Percentiles rank a stretch among this genome's conserved stretches.
phyloP scores from a whole-genome alignment of 2,329 filamentous ascomycete species.

The Aspergillus sojae region DNA sequence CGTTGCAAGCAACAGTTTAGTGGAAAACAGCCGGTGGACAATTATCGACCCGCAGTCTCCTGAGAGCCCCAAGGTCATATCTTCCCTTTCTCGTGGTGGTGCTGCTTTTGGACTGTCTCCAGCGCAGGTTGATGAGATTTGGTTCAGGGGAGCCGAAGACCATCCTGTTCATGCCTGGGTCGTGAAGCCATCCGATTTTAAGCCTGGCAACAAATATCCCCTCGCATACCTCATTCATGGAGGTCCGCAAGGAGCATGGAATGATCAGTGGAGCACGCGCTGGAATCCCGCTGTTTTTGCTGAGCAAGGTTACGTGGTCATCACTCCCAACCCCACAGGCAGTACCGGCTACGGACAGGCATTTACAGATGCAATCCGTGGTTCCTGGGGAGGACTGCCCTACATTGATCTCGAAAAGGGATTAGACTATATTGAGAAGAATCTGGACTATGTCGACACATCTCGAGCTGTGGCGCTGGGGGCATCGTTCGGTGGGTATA shows the following conservation, averaged over 20 bases:
- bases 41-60: constrained; percentile 41
- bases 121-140: constrained; percentile 48
- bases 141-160: constrained; percentile 50
- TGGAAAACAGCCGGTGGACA: constrained; percentile 49
- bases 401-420: constrained; percentile 60
- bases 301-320: constrained; percentile 62
- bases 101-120: constrained; percentile 45
- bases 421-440: constrained; percentile 53
- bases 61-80: constrained; percentile 36
- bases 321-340: constrained; percentile 63
- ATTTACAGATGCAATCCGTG: constrained; percentile 55
- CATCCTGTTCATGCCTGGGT: constrained; percentile 50
- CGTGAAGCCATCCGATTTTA: constrained; percentile 51
- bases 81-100: constrained; percentile 41
- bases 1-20: constrained; percentile 46
- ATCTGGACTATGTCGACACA: constrained; percentile 57
- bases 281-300: constrained; percentile 62
- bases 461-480: constrained; percentile 57
- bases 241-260: constrained; percentile 55
- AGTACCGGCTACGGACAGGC: constrained; percentile 60
- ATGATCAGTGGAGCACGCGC: constrained; percentile 57
- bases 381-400: constrained; percentile 57
- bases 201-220: constrained; percentile 52
- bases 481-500: constrained; percentile 61
- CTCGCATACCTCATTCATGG: constrained; percentile 59